Evolutionary conservation across 352 stramenopile species (phyloP), one percentile per base, ranked within the genome.

Genomic region (Saprolegnia parasitica): DNA sequence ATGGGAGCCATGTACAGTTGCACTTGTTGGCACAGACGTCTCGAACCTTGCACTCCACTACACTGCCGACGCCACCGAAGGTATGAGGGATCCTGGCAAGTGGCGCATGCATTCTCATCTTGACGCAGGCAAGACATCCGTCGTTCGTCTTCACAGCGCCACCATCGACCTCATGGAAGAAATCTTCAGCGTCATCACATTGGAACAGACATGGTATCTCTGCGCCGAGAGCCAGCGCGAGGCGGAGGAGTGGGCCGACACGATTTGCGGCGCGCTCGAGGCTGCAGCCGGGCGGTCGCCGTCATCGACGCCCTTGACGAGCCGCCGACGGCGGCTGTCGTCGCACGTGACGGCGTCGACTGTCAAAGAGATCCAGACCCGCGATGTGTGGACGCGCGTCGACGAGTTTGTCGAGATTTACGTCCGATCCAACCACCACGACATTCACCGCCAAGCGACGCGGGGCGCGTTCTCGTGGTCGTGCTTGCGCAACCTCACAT

Each of bases 171-270:
- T 85, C 49, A 72, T 92, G 13, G 84, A 87, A 58, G 84, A 92
- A 65, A 81, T 92, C 18, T 54, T 92, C 64, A 91, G 90, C 79
- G 79, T 93, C 45, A 76, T 89, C 32, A 87, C 83, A 45, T 76
- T 78, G 18, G 81, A 90, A 73, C 84, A 88, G 72, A 91, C 83
- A 63, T 93, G 83, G 85, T 93, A 91, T 63, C 76, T 93, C 21
- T 93, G 85, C 39, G 83, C 83, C 3, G 78, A 87, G 35, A 71
- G 82, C 46, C 76, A 72, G 1, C 78, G 76, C 10, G 83, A 87
- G 4, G 83, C 83, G 9, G 78, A 65, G 37, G 80, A 90, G 40
- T 93, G 85, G 84, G 75, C 77, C 18, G 80, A 89, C 40, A 75
- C 74, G 26, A 84, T 91, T 56, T 88, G 83, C 66, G 64, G 21